Base-by-base conservation (phyloP, 1,139 yeast species). In the Meyerozyma elateridarum region DNA sequence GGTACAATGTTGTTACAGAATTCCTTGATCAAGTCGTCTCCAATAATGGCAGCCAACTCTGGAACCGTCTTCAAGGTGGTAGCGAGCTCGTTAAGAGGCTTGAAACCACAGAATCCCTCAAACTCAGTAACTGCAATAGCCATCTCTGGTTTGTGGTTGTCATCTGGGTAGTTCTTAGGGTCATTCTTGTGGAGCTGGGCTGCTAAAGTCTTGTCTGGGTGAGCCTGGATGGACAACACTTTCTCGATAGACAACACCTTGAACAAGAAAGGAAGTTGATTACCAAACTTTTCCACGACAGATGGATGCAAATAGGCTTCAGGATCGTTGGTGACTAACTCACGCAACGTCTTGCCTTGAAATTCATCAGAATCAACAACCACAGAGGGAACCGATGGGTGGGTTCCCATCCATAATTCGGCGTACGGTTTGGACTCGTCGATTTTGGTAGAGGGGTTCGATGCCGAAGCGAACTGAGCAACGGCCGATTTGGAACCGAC, bases 371-470 rank as follows among this genome's bases (percentile, higher is more conserved):
- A 42, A 18, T 66, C 73, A 13, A 73, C 70, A 28, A 76, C 72
- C 33, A 63, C 63, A n/a, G 95, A 82, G 13, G 97, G 96, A 9
- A 85, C 88, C 31, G 84, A 82, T 32, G 95, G 93, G 53, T 91
- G 98, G 18, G 97, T 88, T 18, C 98, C 98, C 98, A 91, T 91
- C 98, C 98, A 91, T 46, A 91, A 70, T 56, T 85, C 94, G 22
- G 95, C 94, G 49, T 85, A 85, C 8, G 95, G 97, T 54, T 80
- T 76, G 28, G 67, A 36, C 46, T 80, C 89, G 44, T 83, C 87
- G 36, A 88, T 71, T 34, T 79, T 62, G 22, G 68, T 52, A n/a
- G 48, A 36, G 5, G 85, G 73, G 57, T 84, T 79, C 28, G 93
- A 76, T 33, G 70, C 66, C 27, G 79, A 68, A 25, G 95, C 94